Conservation (phyloP, 345 rosid species). For the Populus ilicifolia region DNA sequence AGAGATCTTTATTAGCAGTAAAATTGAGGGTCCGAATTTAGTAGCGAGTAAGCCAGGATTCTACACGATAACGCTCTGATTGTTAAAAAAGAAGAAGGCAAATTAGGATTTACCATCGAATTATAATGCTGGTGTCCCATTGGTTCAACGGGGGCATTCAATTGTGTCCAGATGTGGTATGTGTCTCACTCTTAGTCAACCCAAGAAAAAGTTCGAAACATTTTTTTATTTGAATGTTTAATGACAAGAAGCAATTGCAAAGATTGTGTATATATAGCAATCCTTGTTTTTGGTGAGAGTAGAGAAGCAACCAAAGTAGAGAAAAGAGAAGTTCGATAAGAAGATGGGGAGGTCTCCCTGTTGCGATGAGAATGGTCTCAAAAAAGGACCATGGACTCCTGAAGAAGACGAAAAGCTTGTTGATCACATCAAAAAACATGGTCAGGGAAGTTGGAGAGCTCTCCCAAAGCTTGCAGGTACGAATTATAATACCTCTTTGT, state of each 20-base stretch:
- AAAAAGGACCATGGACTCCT: constrained; percentile 97
- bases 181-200: constrained; percentile 14
- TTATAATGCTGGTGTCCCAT: background rate
- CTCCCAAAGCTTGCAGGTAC: constrained; percentile 83
- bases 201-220: constrained; percentile 16
- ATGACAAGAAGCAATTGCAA: constrained; percentile 6
- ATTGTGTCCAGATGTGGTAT: background rate
- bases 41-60: no score
- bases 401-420: constrained; percentile 87
- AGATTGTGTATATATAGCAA: constrained; percentile 31
- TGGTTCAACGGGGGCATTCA: background rate
- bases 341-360: constrained; percentile 86
- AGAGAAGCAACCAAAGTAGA: constrained; percentile 11
- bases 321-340: background rate
- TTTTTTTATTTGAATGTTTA: constrained; percentile 1
- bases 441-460: constrained; percentile 97
- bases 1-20: no score
- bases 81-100: no score
- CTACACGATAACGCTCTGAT: no score
- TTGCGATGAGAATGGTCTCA: constrained; percentile 78
- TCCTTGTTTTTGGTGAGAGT: constrained; percentile 13
- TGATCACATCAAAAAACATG: constrained; percentile 60
- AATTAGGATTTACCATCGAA: no score
- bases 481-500: background rate
- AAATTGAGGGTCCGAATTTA: no score